Evolutionary conservation across 177 flowering plant species (phyloP), one percentile per base, ranked within the genome.

Genomic region (Vitis hybrid): DNA sequence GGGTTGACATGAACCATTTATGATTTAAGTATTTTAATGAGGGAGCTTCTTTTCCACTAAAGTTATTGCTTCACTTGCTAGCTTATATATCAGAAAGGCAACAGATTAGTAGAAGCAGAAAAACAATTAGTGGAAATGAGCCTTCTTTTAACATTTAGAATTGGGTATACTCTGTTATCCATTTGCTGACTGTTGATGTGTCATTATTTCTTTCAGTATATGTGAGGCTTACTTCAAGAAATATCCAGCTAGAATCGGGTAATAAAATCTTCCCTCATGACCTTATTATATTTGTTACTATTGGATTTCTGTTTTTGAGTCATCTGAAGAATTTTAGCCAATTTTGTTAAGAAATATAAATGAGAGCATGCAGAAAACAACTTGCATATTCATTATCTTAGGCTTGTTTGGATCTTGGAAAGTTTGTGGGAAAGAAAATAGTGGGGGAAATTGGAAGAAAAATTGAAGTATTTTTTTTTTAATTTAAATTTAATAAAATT

Each of bases 191-290:
- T 60, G 64, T 14, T 31, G 17, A 58, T 75, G 54, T 68, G 14
- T 53, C 68, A 2, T 64, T 66, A 1, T 47, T 53, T 67, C 14
- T 67, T 73, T 66, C 94, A 95, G 99, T 77, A 92, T 95, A 84
- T 90, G 97, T 70, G 99, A 95, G 80, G 87, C 99, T 18, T 95
- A 95, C 86, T 95, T 93, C 93, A 94, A 89, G 83, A 95, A 95
- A 61, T 71, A 89, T 78, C 94, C 97, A 13, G 79, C 76, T 31
- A 89, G 78, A 82, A 94, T 89, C 63, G 98, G 98, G 99, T 94
- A 90, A 86, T 31, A 24, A 38, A 51, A 65, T 52, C 11, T 62
- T 2, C 12, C 1, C 56, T 59, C 53, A 14, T 65, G 53, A 56
- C 4, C 14, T 17, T 6, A 28, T 7, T 20, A 55, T 24, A 47